phyloP scores from a whole-genome alignment of 108 stramenopile species.

The Bacterosira constricta region DNA sequence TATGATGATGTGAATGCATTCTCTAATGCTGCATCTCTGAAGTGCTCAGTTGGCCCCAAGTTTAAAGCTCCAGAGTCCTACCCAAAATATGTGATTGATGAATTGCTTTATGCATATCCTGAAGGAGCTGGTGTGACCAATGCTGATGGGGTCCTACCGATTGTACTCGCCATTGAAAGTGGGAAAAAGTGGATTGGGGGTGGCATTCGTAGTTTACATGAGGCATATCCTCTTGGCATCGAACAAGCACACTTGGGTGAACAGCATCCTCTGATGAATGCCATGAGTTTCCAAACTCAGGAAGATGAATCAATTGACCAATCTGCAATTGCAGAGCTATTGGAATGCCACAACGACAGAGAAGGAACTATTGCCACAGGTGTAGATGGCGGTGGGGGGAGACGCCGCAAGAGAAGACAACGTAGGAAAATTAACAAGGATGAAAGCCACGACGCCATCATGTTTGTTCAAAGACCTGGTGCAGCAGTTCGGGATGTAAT shows the following conservation, averaged over 20 bases:
- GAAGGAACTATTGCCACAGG: slow-evolving; percentile 50
- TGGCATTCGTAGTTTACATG: slow-evolving; percentile 76
- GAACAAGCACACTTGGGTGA: slow-evolving; percentile 62
- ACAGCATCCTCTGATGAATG: slow-evolving; percentile 57
- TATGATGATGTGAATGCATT: slow-evolving; percentile 5
- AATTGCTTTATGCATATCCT: slow-evolving; percentile 84
- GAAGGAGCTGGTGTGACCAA: slow-evolving; percentile 72
- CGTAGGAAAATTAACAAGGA: slow-evolving; percentile 65
- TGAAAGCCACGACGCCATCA: slow-evolving; percentile 86
- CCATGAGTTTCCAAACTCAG: slow-evolving; percentile 52
- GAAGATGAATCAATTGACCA: slow-evolving; percentile 31
- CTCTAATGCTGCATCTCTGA: not conserved
- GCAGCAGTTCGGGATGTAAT: slow-evolving; percentile 69
- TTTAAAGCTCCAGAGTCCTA: slow-evolving; percentile 59
- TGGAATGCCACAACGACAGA: slow-evolving; percentile 44
- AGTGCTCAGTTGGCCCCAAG: not conserved
- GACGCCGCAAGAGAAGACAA: slow-evolving; percentile 37
- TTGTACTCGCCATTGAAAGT: slow-evolving; percentile 69
- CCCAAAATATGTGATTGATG: slow-evolving; percentile 84
- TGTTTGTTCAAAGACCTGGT: slow-evolving; percentile 77
- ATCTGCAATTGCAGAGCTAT: slow-evolving; percentile 18
- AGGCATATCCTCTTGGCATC: slow-evolving; percentile 77
- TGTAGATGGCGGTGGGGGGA: slow-evolving; percentile 46
- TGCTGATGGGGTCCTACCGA: slow-evolving; percentile 63
- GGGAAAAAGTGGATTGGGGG: slow-evolving; percentile 91